These are phyloP conservation scores for Tarenaya hassleriana DNA, from an alignment of 345 rosid species.

Conservation along the genomic window DNA sequence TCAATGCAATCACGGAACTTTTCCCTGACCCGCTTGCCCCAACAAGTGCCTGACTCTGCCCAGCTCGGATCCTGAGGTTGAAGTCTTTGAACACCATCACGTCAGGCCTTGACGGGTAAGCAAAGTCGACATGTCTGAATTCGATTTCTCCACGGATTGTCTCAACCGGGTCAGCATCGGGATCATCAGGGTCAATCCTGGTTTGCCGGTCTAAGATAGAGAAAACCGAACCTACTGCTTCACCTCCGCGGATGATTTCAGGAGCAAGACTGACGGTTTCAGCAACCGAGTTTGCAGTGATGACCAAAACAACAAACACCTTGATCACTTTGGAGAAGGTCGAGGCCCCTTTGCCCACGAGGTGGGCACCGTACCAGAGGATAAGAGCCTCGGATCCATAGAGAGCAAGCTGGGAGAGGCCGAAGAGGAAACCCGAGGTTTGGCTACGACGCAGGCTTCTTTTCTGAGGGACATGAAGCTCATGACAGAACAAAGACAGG, in stretches of 20 bases:
- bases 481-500: constrained; percentile 69
- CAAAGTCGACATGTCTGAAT: constrained; percentile 88
- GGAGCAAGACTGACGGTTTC: constrained; percentile 99
- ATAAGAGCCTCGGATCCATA: constrained; percentile 96
- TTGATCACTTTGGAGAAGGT: constrained; percentile 97
- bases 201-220: constrained; percentile 77
- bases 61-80: constrained; percentile 82
- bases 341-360: constrained; percentile 73
- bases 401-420: constrained; percentile 89
- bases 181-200: constrained; percentile 84
- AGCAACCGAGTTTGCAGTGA: constrained; percentile 97
- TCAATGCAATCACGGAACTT: constrained; percentile 88
- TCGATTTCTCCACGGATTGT: constrained; percentile 90
- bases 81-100: constrained; percentile 71
- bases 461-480: constrained; percentile 75
- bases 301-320: constrained; percentile 89
- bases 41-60: constrained; percentile 96
- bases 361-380: constrained; percentile 94
- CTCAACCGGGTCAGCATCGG: constrained; percentile 80
- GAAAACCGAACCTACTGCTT: constrained; percentile 94
- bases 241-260: constrained; percentile 96
- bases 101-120: constrained; percentile 91
- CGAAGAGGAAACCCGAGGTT: constrained; percentile 84
- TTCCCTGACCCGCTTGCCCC: constrained; percentile 99
- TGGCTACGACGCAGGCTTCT: constrained; percentile 76